Percentiles rank a stretch among this genome's conserved stretches.
Evolutionary conservation across 441 rosid genomes (phyloP).

Genomic region (Sinapis alba): DNA sequence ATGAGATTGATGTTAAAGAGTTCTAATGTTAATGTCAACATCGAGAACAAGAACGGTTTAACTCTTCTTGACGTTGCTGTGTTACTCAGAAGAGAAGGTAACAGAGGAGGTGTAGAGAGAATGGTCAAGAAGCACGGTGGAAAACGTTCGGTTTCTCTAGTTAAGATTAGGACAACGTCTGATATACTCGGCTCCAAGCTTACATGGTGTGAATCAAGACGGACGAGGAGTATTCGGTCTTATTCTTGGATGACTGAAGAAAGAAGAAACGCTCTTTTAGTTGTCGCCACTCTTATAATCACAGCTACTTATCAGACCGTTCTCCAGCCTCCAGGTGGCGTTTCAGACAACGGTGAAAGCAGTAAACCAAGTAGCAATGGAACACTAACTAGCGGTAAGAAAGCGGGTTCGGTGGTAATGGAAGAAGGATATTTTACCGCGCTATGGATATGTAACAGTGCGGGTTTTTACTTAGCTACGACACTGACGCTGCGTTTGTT

Average conservation of each 20-base stretch:
- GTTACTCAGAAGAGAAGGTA: neutral
- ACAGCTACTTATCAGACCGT: slow-evolving; percentile 30
- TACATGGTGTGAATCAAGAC: slow-evolving; percentile 20
- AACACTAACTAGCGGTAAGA: neutral
- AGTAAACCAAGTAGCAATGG: neutral
- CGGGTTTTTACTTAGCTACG: slow-evolving; percentile 1
- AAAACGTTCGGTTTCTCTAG: slow-evolving; percentile 3
- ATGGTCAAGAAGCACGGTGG: slow-evolving; percentile 13
- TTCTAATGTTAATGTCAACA: slow-evolving; percentile 22
- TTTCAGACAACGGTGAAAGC: neutral
- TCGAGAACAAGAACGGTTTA: slow-evolving; percentile 19
- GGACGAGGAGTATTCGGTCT: slow-evolving; percentile 17
- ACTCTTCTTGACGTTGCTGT: slow-evolving; percentile 17
- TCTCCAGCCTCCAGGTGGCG: slow-evolving; percentile 31
- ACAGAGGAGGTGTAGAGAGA: slow-evolving; percentile 7
- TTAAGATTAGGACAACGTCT: slow-evolving; percentile 8
- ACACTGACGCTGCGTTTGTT: neutral
- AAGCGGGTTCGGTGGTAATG: slow-evolving; percentile 21
- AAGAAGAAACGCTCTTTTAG: slow-evolving; percentile 27
- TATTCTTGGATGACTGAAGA: slow-evolving; percentile 21
- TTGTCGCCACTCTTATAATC: slow-evolving; percentile 27
- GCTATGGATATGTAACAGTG: slow-evolving; percentile 22
- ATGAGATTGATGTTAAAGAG: slow-evolving; percentile 12
- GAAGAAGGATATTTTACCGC: neutral
- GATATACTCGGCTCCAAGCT: slow-evolving; percentile 20